phyloP scores from a whole-genome alignment of 306 rosid species.

The Citrullus colocynthis region DNA sequence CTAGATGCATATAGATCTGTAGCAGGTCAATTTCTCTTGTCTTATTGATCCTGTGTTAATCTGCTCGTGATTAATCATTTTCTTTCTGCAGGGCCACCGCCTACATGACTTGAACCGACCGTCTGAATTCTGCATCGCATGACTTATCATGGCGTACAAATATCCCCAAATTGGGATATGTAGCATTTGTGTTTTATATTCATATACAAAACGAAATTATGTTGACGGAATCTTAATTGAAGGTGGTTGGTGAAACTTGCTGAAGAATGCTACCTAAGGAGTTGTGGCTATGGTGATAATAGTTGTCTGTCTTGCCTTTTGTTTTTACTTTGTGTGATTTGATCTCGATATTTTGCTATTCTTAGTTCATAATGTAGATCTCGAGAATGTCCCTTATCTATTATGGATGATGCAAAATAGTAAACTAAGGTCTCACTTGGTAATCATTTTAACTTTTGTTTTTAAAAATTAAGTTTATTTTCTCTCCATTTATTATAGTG shows the following conservation, averaged over 20 bases:
- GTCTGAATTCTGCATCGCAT: neutral
- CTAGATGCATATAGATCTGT: neutral
- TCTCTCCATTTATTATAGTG: too few relatives aligned
- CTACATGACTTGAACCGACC: neutral
- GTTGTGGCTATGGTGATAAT: neutral
- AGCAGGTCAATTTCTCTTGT: neutral
- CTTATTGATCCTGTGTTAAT: neutral
- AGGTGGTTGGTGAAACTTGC: neutral
- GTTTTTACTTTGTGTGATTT: too few relatives aligned
- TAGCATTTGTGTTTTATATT: neutral
- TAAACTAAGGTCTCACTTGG: too few relatives aligned
- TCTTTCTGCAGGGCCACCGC: neutral
- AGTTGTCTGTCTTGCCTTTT: neutral
- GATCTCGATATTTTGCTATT: too few relatives aligned
- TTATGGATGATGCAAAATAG: too few relatives aligned
- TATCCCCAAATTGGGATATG: neutral
- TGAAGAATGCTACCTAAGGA: neutral
- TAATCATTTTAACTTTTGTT: too few relatives aligned
- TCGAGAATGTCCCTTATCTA: too few relatives aligned
- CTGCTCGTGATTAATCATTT: neutral
- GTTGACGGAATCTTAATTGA: neutral
- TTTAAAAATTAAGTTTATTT: too few relatives aligned
- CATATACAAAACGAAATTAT: neutral
- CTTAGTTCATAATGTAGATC: too few relatives aligned
- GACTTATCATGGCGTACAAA: neutral